A percentile compares a stretch with the other conserved stretches of the same genome.
phyloP scores from a whole-genome alignment of 441 rosid species.

The Mallotus repandus region DNA sequence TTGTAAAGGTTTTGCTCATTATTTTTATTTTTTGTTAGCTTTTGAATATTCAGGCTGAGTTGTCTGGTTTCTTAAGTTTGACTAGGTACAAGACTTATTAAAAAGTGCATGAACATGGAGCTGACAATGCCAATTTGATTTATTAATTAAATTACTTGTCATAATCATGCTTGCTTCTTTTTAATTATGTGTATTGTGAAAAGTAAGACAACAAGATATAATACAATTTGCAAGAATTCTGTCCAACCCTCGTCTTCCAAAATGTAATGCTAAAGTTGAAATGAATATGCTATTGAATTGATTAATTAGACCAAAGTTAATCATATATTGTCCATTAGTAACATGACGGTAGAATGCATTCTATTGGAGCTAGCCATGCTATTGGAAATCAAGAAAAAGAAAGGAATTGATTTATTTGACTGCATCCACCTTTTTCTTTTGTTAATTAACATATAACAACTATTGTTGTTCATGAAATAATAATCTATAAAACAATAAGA shows the following conservation, averaged over 20 bases:
- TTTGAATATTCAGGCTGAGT: no score
- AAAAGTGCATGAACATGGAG: no score
- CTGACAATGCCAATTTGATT: no score
- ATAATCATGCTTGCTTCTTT: conserved; percentile 4
- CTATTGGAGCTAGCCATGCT: background rate
- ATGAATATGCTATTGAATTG: background rate
- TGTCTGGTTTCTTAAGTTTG: no score
- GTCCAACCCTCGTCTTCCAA: no score
- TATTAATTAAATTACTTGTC: conserved; percentile 9
- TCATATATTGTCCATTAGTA: no score
- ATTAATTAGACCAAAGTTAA: background rate
- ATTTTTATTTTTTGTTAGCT: conserved; percentile 21
- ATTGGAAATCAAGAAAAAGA: background rate
- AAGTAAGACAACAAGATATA: conserved; percentile 16
- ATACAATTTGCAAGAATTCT: no score
- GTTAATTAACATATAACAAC: background rate
- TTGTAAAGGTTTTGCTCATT: conserved; percentile 6
- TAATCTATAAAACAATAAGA: conserved; percentile 1
- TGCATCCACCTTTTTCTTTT: no score
- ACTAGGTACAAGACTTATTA: no score
- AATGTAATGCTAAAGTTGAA: background rate
- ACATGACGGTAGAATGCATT: background rate
- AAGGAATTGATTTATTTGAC: background rate
- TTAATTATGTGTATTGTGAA: conserved; percentile 8
- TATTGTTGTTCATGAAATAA: background rate